Base-by-base conservation (phyloP, 106 monocot genomes). In the Dioscorea zingiberensis region DNA sequence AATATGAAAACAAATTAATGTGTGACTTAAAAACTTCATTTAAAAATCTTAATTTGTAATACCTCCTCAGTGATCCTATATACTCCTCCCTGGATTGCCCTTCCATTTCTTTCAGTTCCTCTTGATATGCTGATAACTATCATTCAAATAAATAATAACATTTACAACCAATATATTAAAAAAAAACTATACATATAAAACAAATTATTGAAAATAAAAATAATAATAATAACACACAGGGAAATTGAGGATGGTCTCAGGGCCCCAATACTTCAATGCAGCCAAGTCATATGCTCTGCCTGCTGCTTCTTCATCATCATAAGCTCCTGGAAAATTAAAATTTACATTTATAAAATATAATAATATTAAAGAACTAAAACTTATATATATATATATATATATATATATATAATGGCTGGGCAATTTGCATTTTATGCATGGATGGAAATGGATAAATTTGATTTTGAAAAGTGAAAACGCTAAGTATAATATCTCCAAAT, bases 261-360 rank as follows among this genome's bases (percentile, higher is more conserved):
- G 46, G 56, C 80, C 74, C 74, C 73, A 73, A 14, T 79, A 79
- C 25, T 79, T 79, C 13, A 79, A 38, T 26, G 78, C 78, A 11
- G 78, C 78, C 14, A 73, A 65, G 48, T 79, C 78, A 38, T 79
- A 79, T 63, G 78, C 73, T 64, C 69, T 63, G 25, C 74, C 80
- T 19, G 80, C 70, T 49, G 80, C 58, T 55, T 70, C 74, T 71
- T 80, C 80, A 32, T 66, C 80, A 59, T 74, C 65, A 21, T 80
- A 80, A 18, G 80, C 74, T 15, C 51, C 51, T 51, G n/a, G n/a
- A n/a, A 51, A 51, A 51, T 19, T 19, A 16, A n/a, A n/a, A n/a
- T n/a, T n/a, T n/a, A n/a, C n/a, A n/a, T n/a, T n/a, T n/a, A n/a
- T n/a, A n/a, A n/a, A n/a, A n/a, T n/a, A 47, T 8, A 47, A 8